Base-by-base conservation (phyloP, 768 basidiomycete species). In the Trametes elegans region DNA sequence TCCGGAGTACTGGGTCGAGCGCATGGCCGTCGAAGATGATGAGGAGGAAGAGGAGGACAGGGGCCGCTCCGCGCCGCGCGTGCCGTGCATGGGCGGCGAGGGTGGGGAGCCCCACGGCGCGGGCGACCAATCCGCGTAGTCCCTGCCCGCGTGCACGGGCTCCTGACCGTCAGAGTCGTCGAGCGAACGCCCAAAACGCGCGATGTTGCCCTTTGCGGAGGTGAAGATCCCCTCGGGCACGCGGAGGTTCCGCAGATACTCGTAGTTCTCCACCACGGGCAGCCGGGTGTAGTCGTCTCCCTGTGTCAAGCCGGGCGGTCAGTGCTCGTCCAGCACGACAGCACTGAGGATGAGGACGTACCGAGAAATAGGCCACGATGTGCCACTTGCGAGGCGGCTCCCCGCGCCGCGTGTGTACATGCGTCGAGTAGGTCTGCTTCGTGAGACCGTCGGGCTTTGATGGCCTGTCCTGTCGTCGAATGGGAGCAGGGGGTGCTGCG, bases 361-460 rank as follows among this genome's bases (percentile, higher is more conserved):
- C 87, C 70, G 82, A 81, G 70, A 90, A 90, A 74, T 90, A 90
- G 41, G 88, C 87, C 53, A 89, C 88, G 45, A 90, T 79, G 71
- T 91, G 88, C 88, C 88, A 91, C 77, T 89, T 89, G 38, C 82
- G 79, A 26, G 79, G 77, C 48, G 78, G 77, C 50, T 72, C 73
- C 34, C 77, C 72, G 44, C 81, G 83, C 34, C 83, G 84, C 55
- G 84, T 73, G 65, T 84, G 77, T 40, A 89, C 87, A 34, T 83
- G 81, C 26, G 88, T 88, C 7, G 88, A 90, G 65, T 90, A 90
- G 0, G 89, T 91, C 66, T 91, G 89, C 72, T 91, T 91, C 38
- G 88, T 91, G 47, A 91, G 76, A n/a, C 89, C 89, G 58, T 87
- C 82, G 14, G 83, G 83, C 61, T 90, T 89, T 32, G 87, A 82